A percentile compares a stretch with the other conserved stretches of the same genome.
phyloP scores from a whole-genome alignment of 2,329 filamentous ascomycete species.

The Magnaporthiopsis rhizophila region DNA sequence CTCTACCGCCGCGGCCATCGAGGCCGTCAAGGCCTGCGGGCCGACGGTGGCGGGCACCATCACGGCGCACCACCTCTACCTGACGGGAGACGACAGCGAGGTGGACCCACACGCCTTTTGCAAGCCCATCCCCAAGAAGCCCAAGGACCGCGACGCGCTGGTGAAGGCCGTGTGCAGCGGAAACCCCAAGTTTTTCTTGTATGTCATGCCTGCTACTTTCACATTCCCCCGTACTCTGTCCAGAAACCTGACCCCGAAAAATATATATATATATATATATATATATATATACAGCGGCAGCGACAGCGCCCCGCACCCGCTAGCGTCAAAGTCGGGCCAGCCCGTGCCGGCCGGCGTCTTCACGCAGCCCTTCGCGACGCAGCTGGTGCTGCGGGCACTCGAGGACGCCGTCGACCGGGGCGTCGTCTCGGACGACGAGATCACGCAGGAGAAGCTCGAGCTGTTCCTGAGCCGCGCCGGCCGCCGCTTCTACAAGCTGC shows the following conservation, averaged over 20 bases:
- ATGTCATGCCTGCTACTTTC: background rate
- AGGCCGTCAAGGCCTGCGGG: constrained; percentile 69
- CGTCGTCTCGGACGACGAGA: constrained; percentile 40
- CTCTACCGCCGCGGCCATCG: constrained; percentile 73
- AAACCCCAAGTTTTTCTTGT: constrained; percentile 61
- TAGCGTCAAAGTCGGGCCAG: constrained; percentile 42
- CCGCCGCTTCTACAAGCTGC: constrained; percentile 44
- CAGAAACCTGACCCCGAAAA: constrained; percentile 23
- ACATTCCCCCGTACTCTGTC: constrained; percentile 15
- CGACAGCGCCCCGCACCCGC: constrained; percentile 64
- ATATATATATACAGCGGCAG: constrained; percentile 48
- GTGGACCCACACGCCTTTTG: constrained; percentile 56
- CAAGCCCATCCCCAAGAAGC: constrained; percentile 70
- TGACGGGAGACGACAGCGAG: constrained; percentile 27
- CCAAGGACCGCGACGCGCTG: constrained; percentile 64
- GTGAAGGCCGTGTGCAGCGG: constrained; percentile 54
- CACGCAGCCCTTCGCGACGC: constrained; percentile 62
- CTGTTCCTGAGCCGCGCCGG: constrained; percentile 47
- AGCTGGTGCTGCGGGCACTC: constrained; percentile 50
- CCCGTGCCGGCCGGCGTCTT: constrained; percentile 65
- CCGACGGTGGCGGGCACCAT: constrained; percentile 71
- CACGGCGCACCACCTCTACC: constrained; percentile 77
- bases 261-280: too few species aligned
- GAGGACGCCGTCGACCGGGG: constrained; percentile 52
- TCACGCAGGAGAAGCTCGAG: constrained; percentile 46